Evolutionary conservation across 345 rosid genomes (phyloP).

Genomic region (Melaleuca quinquenervia): DNA sequence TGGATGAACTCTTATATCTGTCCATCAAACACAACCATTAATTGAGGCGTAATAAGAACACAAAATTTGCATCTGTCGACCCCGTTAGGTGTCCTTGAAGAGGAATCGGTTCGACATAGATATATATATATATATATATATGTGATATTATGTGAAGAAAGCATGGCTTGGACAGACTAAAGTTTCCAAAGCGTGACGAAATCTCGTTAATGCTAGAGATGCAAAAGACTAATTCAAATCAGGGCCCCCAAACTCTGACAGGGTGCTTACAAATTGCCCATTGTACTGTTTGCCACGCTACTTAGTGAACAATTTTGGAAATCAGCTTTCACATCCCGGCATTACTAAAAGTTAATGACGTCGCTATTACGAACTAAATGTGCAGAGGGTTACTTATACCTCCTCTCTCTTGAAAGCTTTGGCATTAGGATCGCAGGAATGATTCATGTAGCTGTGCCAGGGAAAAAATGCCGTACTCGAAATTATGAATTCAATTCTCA

Average conservation of each 20-base stretch:
- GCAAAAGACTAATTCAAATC: no score
- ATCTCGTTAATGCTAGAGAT: no score
- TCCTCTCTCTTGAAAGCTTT: slow-evolving; percentile 92
- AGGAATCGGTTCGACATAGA: no score
- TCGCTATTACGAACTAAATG: not conserved
- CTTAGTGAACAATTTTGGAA: no score
- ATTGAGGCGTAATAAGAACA: not conserved
- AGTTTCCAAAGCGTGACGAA: no score
- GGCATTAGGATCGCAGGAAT: slow-evolving; percentile 79
- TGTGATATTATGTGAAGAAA: not conserved
- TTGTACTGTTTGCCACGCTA: no score
- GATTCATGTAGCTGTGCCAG: slow-evolving; percentile 82
- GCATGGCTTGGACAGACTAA: not conserved
- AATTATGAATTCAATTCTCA: not conserved
- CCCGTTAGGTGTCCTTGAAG: no score
- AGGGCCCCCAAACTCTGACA: not conserved
- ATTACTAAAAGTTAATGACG: no score
- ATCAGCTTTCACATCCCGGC: no score
- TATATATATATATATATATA: no score
- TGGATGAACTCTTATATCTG: not conserved
- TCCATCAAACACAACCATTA: not conserved
- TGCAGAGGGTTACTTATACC: slow-evolving; percentile 17
- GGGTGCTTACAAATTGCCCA: not conserved
- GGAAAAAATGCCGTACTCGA: slow-evolving; percentile 84
- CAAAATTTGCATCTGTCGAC: no score